Base-by-base conservation (phyloP, 257 asterid species). In the Ajuga chamaepitys region DNA sequence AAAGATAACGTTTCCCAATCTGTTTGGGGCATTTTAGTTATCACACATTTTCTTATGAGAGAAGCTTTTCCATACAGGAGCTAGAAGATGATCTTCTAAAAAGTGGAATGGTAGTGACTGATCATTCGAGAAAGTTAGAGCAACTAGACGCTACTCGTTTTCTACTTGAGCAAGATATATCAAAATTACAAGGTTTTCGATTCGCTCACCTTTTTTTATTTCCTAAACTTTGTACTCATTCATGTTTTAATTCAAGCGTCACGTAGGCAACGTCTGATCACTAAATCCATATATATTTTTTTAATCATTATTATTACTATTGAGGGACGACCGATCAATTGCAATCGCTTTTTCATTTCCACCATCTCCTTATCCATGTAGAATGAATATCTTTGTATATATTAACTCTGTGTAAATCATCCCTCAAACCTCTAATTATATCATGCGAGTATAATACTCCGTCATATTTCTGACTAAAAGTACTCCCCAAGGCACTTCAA, bases 151-250 rank as follows among this genome's bases (percentile, higher is more conserved):
- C 0, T 34, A 32, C 22, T n/a, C 61, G 16, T 66, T 24, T 28
- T 14, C 34, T 5, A 7, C 20, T 79, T 51, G 35, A 46, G 67
- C 50, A 38, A 34, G 64, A 40, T 4, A 56, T 86, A 64, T 64
- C 72, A 64, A 53, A n/a, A 14, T 57, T 77, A 68, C 79, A 68
- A 87, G 97, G 97, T 87, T 64, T 21, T 26, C 20, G 50, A 20
- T 9, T 16, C 20, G 4, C 28, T 56, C 3, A 4, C 37, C 2
- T 64, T 35, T 48, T 21, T 9, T 21, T 52, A 17, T 30, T 70
- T 74, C 16, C 32, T 32, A 30, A 9, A 51, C 13, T 20, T 30
- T n/a, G 9, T 34, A n/a, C 46, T 44, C 24, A 2, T 35, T 25
- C 37, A 12, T 52, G 50, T 72, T 25, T 51, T 50, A 8, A 47